These are phyloP conservation scores for Metarhizium rileyi DNA, from an alignment of 2,329 filamentous ascomycete genomes.

Conservation along the genomic window DNA sequence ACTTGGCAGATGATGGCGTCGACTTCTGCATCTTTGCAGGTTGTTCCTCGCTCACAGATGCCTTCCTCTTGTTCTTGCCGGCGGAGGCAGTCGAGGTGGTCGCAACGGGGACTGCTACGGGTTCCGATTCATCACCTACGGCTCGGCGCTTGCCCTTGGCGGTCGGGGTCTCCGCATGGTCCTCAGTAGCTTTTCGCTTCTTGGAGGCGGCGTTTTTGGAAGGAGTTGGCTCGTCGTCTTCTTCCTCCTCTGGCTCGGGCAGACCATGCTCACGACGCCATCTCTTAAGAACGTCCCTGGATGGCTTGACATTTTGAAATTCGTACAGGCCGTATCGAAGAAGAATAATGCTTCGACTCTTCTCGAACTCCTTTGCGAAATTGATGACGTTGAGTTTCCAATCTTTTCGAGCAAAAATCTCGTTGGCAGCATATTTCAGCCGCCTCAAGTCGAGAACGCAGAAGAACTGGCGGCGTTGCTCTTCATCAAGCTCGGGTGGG, in stretches of 20 bases:
- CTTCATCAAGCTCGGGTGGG: conserved; percentile 46
- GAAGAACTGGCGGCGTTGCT: conserved; percentile 52
- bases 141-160: conserved; percentile 41
- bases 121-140: conserved; percentile 28
- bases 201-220: conserved; percentile 22
- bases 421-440: conserved; percentile 51
- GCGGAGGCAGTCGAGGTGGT: conserved; percentile 7
- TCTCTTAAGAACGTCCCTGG: conserved; percentile 45
- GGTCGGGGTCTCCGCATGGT: conserved; percentile 30
- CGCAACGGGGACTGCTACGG: conserved; percentile 16
- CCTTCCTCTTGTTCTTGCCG: conserved; percentile 45
- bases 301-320: conserved; percentile 52
- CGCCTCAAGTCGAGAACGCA: conserved; percentile 52
- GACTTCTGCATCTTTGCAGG: conserved; percentile 42
- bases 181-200: conserved; percentile 50
- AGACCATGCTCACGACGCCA: conserved; percentile 49
- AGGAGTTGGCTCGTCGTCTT: conserved; percentile 20
- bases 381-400: conserved; percentile 54
- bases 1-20: conserved; percentile 43
- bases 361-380: conserved; percentile 56
- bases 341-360: conserved; percentile 52
- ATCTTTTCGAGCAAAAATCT: conserved; percentile 50
- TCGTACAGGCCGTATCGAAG: conserved; percentile 52
- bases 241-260: conserved; percentile 38
- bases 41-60: conserved; percentile 35